Percentiles rank a stretch among this genome's conserved stretches.
Conservation (phyloP, 2,329 filamentous ascomycete species). For the Amesomyces nigricolor region DNA sequence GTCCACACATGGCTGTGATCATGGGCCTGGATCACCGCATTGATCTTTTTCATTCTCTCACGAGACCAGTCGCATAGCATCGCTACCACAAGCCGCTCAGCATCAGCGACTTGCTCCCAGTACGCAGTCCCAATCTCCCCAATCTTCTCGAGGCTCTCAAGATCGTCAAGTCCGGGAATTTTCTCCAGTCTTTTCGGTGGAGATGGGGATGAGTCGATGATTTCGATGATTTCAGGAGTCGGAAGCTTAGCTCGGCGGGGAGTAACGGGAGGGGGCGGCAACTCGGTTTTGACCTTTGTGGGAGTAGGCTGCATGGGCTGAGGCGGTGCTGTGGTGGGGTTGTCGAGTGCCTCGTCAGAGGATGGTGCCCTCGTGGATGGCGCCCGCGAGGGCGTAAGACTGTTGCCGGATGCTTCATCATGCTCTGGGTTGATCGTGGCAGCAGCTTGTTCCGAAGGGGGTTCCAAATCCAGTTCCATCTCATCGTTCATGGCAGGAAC, state of each 20-base stretch:
- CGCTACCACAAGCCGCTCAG: conserved; percentile 28
- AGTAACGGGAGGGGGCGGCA: not conserved
- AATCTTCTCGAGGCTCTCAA: conserved; percentile 15
- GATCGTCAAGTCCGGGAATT: conserved; percentile 14
- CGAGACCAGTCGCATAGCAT: conserved; percentile 26
- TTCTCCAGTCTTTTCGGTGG: not conserved
- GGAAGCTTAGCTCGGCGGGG: not conserved
- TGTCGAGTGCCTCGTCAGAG: not conserved
- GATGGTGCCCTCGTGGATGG: not conserved
- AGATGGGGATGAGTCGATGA: conserved; percentile 9
- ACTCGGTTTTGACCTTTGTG: conserved; percentile 10
- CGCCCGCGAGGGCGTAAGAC: not conserved
- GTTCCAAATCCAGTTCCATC: conserved; percentile 18
- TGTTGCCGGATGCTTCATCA: not conserved
- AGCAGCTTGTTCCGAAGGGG: not conserved
- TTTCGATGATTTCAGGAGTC: conserved; percentile 14
- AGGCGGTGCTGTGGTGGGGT: not conserved
- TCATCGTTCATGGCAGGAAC: conserved; percentile 6
- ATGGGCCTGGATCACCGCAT: conserved; percentile 20
- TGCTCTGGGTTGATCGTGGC: not conserved
- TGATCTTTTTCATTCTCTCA: conserved; percentile 24
- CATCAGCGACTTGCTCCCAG: conserved; percentile 25
- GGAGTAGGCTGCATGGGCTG: not conserved
- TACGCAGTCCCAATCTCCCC: conserved; percentile 16
- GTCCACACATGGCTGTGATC: conserved; percentile 28